Evolutionary conservation across 495 filamentous ascomycete species (phyloP).

Genomic region (Talaromyces ruber): DNA sequence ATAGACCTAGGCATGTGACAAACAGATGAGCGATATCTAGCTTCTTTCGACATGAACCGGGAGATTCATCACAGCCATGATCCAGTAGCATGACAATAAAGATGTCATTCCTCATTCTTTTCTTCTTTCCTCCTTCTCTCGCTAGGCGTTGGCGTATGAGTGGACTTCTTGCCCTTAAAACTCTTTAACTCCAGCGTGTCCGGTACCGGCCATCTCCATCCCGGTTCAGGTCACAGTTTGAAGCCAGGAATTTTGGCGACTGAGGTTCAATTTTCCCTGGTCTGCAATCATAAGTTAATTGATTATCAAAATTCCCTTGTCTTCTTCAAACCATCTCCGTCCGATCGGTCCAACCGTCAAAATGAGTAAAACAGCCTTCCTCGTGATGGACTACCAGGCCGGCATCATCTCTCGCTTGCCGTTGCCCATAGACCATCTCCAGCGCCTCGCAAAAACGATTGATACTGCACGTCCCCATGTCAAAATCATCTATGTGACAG

Average conservation of each 20-base stretch:
- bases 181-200: neutral
- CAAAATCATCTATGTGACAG: slow-evolving; percentile 24
- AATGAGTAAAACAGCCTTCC: slow-evolving; percentile 23
- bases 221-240: neutral
- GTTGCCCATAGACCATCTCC: slow-evolving; percentile 13
- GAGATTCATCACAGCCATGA: neutral
- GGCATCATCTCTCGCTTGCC: slow-evolving; percentile 15
- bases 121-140: neutral
- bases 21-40: no score
- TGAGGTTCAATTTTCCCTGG: neutral
- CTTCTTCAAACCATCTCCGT: neutral
- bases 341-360: neutral
- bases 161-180: neutral
- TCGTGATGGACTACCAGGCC: slow-evolving; percentile 30
- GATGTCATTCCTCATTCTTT: neutral
- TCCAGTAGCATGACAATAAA: neutral
- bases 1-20: no score
- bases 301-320: neutral
- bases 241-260: neutral
- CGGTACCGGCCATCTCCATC: neutral
- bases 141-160: neutral
- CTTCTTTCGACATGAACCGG: neutral
- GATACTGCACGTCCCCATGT: slow-evolving; percentile 17
- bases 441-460: slow-evolving; percentile 15
- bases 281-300: neutral